Base-by-base conservation (phyloP, 2,329 filamentous ascomycete species). In the Fusarium sp. region DNA sequence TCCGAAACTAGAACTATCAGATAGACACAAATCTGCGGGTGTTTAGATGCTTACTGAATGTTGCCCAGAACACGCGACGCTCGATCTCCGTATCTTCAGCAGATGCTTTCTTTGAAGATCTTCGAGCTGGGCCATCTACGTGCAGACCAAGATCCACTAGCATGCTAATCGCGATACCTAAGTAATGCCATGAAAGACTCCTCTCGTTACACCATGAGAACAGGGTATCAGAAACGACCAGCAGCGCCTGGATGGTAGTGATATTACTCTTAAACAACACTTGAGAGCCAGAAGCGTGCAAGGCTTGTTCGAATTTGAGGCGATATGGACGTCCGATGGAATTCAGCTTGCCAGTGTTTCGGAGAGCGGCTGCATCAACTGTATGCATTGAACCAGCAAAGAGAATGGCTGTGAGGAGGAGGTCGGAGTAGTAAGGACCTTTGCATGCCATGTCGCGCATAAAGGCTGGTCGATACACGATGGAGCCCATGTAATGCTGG, bases 391-490 rank as follows among this genome's bases (percentile, higher is more conserved):
- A 71, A 0, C 61, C 85, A 70, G 59, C 82, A 82, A 11, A 85
- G 57, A 86, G 83, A 2, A 90, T 86, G 2, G 88, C 87, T 69
- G 89, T 89, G 6, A 90, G 79, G 3, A 90, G 81, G 4, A 88
- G 79, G 50, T 88, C 85, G 1, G 88, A 89, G 68, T 88, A 90
- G 74, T 89, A 89, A 0, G 86, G 86, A 0, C 89, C 89, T 11
- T 82, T 78, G 50, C 84, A 84, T 51, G 86, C 87, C 87, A 88
- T 86, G 71, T 86, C 84, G 5, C 84, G 75, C 85, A 87, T 88
- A 51, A 89, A 87, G 0, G 83, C 84, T 1, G 87, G 85, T 0
- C 88, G 84, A 74, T 89, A 88, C 2, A 84, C 85, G 47, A 88
- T 79, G 3, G 66, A 41, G 3, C 65, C 65, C 1, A 83, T 82